A percentile compares a stretch with the other conserved stretches of the same genome.
phyloP scores from a whole-genome alignment of 2,329 filamentous ascomycete species.

The Pseudopyricularia javanii region DNA sequence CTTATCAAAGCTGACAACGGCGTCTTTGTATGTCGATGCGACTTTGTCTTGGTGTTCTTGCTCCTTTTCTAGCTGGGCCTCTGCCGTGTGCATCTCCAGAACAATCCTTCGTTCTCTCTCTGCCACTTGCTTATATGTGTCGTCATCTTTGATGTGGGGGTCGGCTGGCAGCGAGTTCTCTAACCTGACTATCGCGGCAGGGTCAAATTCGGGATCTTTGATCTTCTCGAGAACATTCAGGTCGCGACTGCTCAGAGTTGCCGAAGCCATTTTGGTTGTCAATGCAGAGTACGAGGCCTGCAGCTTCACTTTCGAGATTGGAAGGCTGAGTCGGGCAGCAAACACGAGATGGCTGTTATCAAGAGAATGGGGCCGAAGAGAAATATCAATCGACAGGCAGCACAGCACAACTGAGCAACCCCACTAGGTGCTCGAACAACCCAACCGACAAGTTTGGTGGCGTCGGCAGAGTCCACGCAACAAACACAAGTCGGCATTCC shows the following conservation, averaged over 20 bases:
- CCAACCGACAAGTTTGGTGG: background rate
- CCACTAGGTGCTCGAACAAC: background rate
- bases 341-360: too few relatives aligned
- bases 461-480: background rate
- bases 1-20: constrained; percentile 34
- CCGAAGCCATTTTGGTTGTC: constrained; percentile 30
- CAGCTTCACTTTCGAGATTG: too few relatives aligned
- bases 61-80: constrained; percentile 31
- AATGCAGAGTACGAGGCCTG: too few relatives aligned
- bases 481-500: background rate
- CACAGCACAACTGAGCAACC: too few relatives aligned
- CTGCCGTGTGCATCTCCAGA: constrained; percentile 38
- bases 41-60: background rate
- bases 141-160: constrained; percentile 38
- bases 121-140: constrained; percentile 37
- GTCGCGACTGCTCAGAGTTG: constrained; percentile 43
- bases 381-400: too few relatives aligned
- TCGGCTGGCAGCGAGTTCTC: constrained; percentile 43
- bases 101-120: constrained; percentile 41
- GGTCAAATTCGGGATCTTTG: constrained; percentile 52
- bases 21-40: constrained; percentile 31
- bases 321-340: too few relatives aligned
- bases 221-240: constrained; percentile 54
- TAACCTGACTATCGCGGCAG: constrained; percentile 38
- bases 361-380: too few relatives aligned